Percentiles rank a stretch among this genome's conserved stretches.
Conservation (phyloP, 2,329 filamentous ascomycete genomes). For the Venturiaceae sp. region DNA sequence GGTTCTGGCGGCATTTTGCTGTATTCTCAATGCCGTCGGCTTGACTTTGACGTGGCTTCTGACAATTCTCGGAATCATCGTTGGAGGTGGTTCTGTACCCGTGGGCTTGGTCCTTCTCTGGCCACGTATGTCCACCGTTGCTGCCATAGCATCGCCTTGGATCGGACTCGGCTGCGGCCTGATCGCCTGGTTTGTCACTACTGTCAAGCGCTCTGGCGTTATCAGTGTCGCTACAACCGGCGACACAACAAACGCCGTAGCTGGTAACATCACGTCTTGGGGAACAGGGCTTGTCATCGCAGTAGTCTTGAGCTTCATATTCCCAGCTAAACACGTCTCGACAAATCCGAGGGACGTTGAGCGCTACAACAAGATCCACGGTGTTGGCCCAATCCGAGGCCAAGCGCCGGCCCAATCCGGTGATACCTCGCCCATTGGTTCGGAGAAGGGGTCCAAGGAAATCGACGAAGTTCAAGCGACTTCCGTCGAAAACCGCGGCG, state of each 20-base stretch:
- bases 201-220: constrained; percentile 21
- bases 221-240: constrained; percentile 28
- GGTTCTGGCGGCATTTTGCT: constrained; percentile 13
- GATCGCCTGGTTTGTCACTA: constrained; percentile 28
- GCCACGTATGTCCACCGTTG: constrained; percentile 27
- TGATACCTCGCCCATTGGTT: background rate
- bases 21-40: constrained; percentile 18
- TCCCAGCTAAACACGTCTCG: constrained; percentile 19
- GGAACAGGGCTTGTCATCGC: constrained; percentile 25
- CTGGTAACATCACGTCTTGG: constrained; percentile 28
- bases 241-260: constrained; percentile 27
- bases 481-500: background rate
- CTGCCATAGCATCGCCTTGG: constrained; percentile 24
- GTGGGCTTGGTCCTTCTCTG: constrained; percentile 29
- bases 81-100: constrained; percentile 28
- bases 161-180: constrained; percentile 24
- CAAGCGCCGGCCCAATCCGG: background rate
- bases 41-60: constrained; percentile 31
- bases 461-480: background rate
- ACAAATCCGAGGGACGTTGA: constrained; percentile 14
- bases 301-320: constrained; percentile 22
- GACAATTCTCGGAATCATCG: constrained; percentile 29
- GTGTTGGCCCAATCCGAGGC: constrained; percentile 10
- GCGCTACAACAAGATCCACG: constrained; percentile 21
- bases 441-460: background rate